Conservation (phyloP, 495 filamentous ascomycete species). For the Copromyces sp. region DNA sequence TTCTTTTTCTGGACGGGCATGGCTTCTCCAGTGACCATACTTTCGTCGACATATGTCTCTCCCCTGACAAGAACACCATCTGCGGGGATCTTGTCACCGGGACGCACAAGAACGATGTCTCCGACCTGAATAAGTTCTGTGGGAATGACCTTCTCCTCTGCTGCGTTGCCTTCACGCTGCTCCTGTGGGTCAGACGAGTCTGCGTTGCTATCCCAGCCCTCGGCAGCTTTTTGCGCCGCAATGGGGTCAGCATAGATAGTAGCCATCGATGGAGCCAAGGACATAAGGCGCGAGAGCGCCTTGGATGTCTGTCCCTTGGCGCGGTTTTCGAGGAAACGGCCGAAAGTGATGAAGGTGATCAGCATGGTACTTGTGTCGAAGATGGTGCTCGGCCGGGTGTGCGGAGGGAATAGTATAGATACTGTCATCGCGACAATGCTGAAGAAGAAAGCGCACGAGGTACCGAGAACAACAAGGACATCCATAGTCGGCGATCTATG, state of each 20-base stretch:
- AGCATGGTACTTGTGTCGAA: slow-evolving; percentile 99
- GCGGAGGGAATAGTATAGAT: slow-evolving; percentile 57
- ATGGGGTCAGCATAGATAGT: slow-evolving; percentile 97
- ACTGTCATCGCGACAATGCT: slow-evolving; percentile 82
- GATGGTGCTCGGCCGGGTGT: slow-evolving; percentile 70
- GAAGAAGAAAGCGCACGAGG: slow-evolving; percentile 97
- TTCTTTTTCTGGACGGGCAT: slow-evolving; percentile 84
- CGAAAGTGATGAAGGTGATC: slow-evolving; percentile 89
- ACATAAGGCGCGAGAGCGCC: slow-evolving; percentile 92
- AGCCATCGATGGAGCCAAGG: slow-evolving; percentile 88
- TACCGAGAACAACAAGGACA: slow-evolving; percentile 87
- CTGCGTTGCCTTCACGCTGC: slow-evolving; percentile 41
- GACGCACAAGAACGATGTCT: slow-evolving; percentile 85
- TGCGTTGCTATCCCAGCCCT: slow-evolving; percentile 52
- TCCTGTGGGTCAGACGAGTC: slow-evolving; percentile 34
- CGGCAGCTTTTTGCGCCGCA: slow-evolving; percentile 80
- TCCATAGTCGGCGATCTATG: slow-evolving; percentile 96
- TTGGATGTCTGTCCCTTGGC: slow-evolving; percentile 96
- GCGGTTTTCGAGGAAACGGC: slow-evolving; percentile 85
- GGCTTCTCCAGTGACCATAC: slow-evolving; percentile 97
- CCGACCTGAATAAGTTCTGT: slow-evolving; percentile 93
- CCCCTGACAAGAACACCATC: slow-evolving; percentile 82
- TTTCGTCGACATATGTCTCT: slow-evolving; percentile 91
- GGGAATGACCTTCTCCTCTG: slow-evolving; percentile 74
- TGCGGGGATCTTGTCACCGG: slow-evolving; percentile 93